Evolutionary conservation across 805 yeast species (phyloP), one percentile per base, ranked within the genome.

Genomic region (Candida sanyiensis): DNA sequence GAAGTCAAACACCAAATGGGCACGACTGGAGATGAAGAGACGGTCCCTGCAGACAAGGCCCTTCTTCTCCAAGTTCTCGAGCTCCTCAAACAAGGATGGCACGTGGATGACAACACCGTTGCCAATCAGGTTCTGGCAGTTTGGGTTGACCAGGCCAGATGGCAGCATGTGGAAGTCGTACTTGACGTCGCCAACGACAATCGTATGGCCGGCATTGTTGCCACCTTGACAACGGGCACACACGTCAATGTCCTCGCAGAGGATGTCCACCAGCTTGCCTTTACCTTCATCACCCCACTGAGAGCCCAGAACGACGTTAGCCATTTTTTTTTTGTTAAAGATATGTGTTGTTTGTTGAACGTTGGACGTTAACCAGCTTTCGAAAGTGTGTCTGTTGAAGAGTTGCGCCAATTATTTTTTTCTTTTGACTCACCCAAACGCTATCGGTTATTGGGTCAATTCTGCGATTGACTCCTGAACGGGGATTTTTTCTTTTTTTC

Each of bases 281-380:
- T 93, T 93, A 61, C 99, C 99, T 77, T 93, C 99, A 61, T 93
- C 99, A 49, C 99, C 99, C 99, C 99, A 93, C 67, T 93, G 99
- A 66, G 97, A 71, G 43, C 99, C 99, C 56, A 93, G 73, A 39
- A 93, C 99, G 49, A 93, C 97, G 59, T 66, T 64, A 52, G 66
- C 67, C 72, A 67, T 66, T 25, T 19, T 45, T 15, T 7, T 10
- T 9, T 6, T 28, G 31, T 8, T 22, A 8, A 11, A 8, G 7
- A n/a, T 23, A 13, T 32, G n/a, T 37, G 21, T 19, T 13, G n/a
- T 31, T 26, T 22, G 25, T 38, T 39, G 42, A 39, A 39, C 42
- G 42, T 25, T 11, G 18, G 29, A 39, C 42, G 42, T 39, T 39
- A 39, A 29, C 38, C 42, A 39, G 32, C 34, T 38, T 24, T 28